Conservation (phyloP, 306 rosid species). For the Arachis hypogaea region DNA sequence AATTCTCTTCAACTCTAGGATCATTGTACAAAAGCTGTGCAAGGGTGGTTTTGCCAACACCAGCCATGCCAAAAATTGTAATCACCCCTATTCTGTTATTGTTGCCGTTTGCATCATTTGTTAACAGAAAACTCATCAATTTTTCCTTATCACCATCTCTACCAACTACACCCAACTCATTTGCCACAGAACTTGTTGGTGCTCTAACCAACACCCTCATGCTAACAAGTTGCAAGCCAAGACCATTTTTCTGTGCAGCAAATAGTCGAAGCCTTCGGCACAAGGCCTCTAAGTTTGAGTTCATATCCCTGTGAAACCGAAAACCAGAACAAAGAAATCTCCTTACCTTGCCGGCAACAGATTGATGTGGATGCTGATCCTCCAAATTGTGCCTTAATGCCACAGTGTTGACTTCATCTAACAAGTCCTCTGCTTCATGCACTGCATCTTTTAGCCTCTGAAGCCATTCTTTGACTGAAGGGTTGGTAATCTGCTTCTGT, state of each 20-base stretch:
- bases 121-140: constrained; percentile 22
- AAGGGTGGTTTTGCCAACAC: constrained; percentile 49
- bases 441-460: constrained; percentile 8
- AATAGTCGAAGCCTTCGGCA: constrained; percentile 38
- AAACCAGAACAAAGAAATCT: constrained; percentile 29
- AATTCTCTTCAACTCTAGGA: constrained; percentile 10
- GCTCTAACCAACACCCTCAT: constrained; percentile 14
- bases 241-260: constrained; percentile 38
- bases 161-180: constrained; percentile 44
- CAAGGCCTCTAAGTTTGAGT: constrained; percentile 34
- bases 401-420: constrained; percentile 10
- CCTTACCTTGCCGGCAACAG: constrained; percentile 37
- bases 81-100: constrained; percentile 1
- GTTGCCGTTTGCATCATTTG: not conserved
- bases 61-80: constrained; percentile 33
- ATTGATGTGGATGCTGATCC: not conserved
- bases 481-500: constrained; percentile 4
- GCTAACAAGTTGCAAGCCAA: constrained; percentile 30
- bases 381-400: constrained; percentile 7
- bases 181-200: constrained; percentile 47
- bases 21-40: constrained; percentile 35
- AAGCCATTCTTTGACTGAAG: constrained; percentile 24
- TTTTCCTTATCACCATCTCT: constrained; percentile 39
- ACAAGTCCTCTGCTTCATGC: constrained; percentile 27
- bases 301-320: constrained; percentile 36